phyloP scores from a whole-genome alignment of 2,329 filamentous ascomycete species.

The Cucurbitaria berberidis region DNA sequence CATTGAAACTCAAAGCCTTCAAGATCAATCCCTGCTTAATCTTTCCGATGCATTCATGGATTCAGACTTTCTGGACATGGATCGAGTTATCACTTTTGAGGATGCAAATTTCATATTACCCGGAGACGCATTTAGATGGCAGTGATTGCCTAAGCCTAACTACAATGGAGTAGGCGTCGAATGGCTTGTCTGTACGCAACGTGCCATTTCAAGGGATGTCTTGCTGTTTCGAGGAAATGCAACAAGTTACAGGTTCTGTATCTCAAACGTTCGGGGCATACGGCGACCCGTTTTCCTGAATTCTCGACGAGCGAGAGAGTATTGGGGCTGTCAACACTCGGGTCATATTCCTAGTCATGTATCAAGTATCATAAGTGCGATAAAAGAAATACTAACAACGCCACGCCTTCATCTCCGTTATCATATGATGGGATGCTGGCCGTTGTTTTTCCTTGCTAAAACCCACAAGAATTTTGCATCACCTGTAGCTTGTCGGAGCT shows the following conservation, averaged over 20 bases:
- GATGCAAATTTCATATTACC: constrained; percentile 44
- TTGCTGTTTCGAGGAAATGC: no score
- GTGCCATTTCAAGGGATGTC: background rate
- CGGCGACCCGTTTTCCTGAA: no score
- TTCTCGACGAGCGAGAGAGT: no score
- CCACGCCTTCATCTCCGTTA: background rate
- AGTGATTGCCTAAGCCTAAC: constrained; percentile 8
- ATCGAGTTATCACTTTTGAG: constrained; percentile 46
- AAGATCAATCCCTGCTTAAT: constrained; percentile 39
- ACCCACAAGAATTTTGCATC: constrained; percentile 41
- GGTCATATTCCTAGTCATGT: background rate
- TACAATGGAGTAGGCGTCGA: background rate
- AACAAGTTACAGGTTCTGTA: no score
- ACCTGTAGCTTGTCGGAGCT: constrained; percentile 28
- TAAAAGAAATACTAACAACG: background rate
- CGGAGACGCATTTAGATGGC: constrained; percentile 38
- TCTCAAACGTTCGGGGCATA: no score
- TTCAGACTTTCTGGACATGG: constrained; percentile 42
- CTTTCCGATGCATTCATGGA: constrained; percentile 44
- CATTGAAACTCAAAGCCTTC: constrained; percentile 18
- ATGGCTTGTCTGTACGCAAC: background rate
- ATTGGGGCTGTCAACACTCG: no score
- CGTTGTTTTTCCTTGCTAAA: constrained; percentile 23
- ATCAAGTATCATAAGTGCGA: background rate
- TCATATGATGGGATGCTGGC: background rate